Evolutionary conservation across 2,329 filamentous ascomycete genomes (phyloP), one percentile per base, ranked within the genome.

Genomic region (Penicillium hesseltinei): DNA sequence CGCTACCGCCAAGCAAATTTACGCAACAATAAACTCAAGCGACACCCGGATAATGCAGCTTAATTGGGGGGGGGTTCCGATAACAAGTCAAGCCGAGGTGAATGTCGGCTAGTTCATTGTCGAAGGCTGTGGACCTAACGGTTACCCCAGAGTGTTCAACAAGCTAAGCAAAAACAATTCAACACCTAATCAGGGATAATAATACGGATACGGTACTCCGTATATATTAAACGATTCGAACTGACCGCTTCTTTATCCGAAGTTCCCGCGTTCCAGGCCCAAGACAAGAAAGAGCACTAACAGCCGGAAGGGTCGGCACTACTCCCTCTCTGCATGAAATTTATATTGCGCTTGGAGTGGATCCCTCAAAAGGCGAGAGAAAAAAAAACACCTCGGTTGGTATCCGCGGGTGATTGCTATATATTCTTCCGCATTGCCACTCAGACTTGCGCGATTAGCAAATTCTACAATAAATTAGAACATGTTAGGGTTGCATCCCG

Each of bases 281-380:
- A 39, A 47, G 10, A 29, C 29, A n/a, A 39, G 23, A 53, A 45
- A 25, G 17, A 27, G 9, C 40, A 47, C 49, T 51, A 51, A 51
- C 4, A 31, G 29, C 29, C 54, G n/a, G 54, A 56, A 33, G 5
- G 40, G 40, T 40, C 45, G 54, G 47, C 33, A 25, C 25, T 51
- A 39, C 51, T 42, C 35, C 40, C 29, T 29, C 17, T 56, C 17
- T 56, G 54, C 54, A 56, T 56, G n/a, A 51, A 33, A 55, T n/a
- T 56, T 46, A 56, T 52, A 52, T 56, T 56, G 46, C 31, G 21
- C 31, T 43, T 23, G 17, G 27, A 53, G 54, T 56, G 54, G 54
- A 56, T 40, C 42, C 7, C 17, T 35, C 10, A 38, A 10, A 51
- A 35, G 21, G 27, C 5, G 29, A 38, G n/a, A 11, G 11, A 33